Evolutionary conservation across 495 filamentous ascomycete genomes (phyloP).

Genomic region (Stereocaulon alpinum): DNA sequence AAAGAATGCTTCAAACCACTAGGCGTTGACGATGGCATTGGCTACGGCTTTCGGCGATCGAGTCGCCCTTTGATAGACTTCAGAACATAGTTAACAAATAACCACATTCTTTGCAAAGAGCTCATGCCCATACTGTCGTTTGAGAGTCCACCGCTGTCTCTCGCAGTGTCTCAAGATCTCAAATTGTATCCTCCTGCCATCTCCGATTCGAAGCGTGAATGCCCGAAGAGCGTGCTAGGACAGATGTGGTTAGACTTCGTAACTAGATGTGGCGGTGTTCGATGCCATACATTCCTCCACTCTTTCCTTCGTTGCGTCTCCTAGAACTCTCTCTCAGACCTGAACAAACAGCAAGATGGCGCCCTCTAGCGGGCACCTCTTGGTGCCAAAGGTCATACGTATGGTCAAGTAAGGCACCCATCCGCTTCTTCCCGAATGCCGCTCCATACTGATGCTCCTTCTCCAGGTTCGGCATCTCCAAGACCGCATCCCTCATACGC

Average conservation of each 20-base stretch:
- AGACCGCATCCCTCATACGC: conserved; percentile 51
- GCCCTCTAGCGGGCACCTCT: conserved; percentile 56
- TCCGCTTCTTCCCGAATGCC: neutral
- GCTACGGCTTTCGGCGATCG: conserved; percentile 11
- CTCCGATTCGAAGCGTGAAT: neutral
- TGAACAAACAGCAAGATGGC: conserved; percentile 41
- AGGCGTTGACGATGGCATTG: conserved; percentile 9
- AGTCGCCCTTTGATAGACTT: conserved; percentile 4
- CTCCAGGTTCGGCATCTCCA: conserved; percentile 52
- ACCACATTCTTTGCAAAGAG: neutral
- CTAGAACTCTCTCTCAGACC: neutral
- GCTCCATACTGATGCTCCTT: conserved; percentile 9
- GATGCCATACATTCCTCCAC: neutral
- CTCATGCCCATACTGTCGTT: neutral
- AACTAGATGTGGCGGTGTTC: neutral
- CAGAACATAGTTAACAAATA: conserved; percentile 8
- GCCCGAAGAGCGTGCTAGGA: neutral
- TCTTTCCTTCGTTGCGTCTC: neutral
- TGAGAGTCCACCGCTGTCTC: neutral
- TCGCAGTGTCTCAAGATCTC: neutral
- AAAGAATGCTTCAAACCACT: conserved; percentile 3
- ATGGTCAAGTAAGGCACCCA: conserved; percentile 43
- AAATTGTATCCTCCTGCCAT: neutral
- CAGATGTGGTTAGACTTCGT: neutral
- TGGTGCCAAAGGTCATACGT: conserved; percentile 61